Base-by-base conservation (phyloP, 306 rosid genomes). In the Prunus campanulata region DNA sequence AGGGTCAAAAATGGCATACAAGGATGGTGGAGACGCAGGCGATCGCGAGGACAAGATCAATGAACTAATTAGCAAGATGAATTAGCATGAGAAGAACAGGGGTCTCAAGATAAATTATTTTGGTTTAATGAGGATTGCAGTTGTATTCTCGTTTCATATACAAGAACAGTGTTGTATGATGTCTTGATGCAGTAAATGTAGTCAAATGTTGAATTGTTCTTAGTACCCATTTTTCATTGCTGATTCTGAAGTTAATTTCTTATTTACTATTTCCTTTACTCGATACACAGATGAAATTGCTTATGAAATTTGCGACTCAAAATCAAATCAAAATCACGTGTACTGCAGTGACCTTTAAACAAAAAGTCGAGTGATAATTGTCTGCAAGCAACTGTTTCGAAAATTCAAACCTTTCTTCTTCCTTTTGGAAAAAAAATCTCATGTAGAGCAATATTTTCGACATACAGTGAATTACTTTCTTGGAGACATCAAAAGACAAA, bases 21-120 rank as follows among this genome's bases (percentile, higher is more conserved):
- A 85, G 85, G 81, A 86, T 1, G 98, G 98, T 8, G 98, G 98
- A 44, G 97, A 94, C 32, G 25, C 95, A 2, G 97, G 98, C 50
- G 85, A 87, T 78, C 96, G 97, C 1, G 91, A 83, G 66, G 95
- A 90, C 77, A 84, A 77, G 72, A 89, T 94, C 88, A 94, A 90
- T 16, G 95, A 90, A 44, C 89, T 92, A 8, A 73, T 94, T 55
- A 63, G 80, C 74, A 86, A 89, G 87, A 91, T 94, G 97, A 94
- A 94, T 80, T 94, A 85, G 78, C 29, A 13, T 50, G 56, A 63
- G 70, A 74, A 62, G 16, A 46, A 2, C 14, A 7, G 44, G 18
- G 13, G 18, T n/a, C 63, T n/a, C 20, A 4, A 69, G 61, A 54
- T 13, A 47, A 47, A 25, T 16, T 62, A 29, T 44, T 80, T 80